phyloP scores from a whole-genome alignment of 176 grass and related monocot species.

The Hyparrhenia diplandra region DNA sequence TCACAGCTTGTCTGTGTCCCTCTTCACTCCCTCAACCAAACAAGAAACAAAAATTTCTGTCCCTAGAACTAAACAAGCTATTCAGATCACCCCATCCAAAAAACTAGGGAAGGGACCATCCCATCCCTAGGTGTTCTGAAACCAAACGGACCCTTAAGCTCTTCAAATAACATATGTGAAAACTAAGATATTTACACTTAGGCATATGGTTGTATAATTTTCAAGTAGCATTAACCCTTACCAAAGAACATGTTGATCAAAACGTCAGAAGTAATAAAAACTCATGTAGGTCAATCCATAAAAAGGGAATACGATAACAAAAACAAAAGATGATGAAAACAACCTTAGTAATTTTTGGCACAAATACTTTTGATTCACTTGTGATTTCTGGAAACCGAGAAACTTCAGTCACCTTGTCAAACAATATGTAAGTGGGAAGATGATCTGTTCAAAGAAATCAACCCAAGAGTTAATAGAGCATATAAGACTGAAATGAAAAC shows the following conservation, averaged over 20 bases:
- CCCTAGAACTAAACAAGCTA: neutral
- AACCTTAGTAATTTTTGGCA: constrained; percentile 78
- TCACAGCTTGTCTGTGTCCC: neutral
- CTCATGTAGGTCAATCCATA: neutral
- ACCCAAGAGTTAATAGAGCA: constrained; percentile 8
- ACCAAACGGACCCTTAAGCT: neutral
- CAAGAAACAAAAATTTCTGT: neutral
- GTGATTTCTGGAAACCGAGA: constrained; percentile 69
- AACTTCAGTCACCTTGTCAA: constrained; percentile 80
- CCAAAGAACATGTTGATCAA: neutral
- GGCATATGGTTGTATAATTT: neutral
- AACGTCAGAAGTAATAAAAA: neutral
- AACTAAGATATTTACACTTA: neutral
- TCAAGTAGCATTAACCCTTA: neutral
- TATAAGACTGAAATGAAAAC: constrained; percentile 1
- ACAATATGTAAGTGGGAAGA: constrained; percentile 93
- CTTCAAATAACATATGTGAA: neutral
- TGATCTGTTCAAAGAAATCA: constrained; percentile 58
- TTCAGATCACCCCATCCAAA: neutral
- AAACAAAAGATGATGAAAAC: constrained; percentile 19
- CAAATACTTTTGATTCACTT: constrained; percentile 64
- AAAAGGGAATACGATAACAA: neutral
- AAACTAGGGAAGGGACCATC: neutral
- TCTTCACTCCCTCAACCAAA: neutral
- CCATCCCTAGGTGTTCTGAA: neutral